phyloP scores from a whole-genome alignment of 495 filamentous ascomycete species.

The Penicilliopsis zonata region DNA sequence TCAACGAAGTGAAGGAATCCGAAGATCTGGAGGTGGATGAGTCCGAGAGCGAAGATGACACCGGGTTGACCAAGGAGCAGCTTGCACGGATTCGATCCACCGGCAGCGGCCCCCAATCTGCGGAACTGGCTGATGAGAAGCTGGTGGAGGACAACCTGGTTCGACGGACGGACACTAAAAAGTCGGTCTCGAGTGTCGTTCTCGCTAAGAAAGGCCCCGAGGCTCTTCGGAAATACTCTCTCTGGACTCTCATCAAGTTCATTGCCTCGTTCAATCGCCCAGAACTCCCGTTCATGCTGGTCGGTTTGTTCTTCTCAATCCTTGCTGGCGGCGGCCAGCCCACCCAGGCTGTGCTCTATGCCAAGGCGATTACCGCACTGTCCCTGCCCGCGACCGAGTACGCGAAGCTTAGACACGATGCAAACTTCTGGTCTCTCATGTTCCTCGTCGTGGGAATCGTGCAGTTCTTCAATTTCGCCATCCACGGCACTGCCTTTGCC shows the following conservation, averaged over 20 bases:
- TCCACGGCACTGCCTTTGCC: conserved; percentile 66
- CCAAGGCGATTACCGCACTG: conserved; percentile 67
- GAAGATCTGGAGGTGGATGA: conserved; percentile 24
- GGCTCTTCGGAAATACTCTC: conserved; percentile 43
- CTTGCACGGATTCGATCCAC: conserved; percentile 19
- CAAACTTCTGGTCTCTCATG: conserved; percentile 87
- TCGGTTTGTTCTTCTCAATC: conserved; percentile 65
- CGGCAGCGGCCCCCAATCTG: conserved; percentile 12
- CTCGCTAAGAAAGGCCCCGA: conserved; percentile 42
- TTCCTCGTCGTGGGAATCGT: conserved; percentile 85
- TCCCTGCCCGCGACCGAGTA: conserved; percentile 34
- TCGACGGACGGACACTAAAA: conserved; percentile 43
- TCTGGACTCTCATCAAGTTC: conserved; percentile 78
- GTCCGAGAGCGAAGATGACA: conserved; percentile 18
- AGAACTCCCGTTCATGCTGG: conserved; percentile 60
- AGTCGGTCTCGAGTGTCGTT: conserved; percentile 64
- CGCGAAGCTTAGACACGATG: conserved; percentile 46
- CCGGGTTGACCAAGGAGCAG: conserved; percentile 11
- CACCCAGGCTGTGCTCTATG: conserved; percentile 80
- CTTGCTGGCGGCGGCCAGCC: conserved; percentile 81
- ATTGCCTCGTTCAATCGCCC: conserved; percentile 70
- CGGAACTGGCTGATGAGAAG: conserved; percentile 12
- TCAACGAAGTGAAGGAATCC: conserved; percentile 53
- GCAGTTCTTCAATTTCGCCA: conserved; percentile 55
- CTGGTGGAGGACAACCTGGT: conserved; percentile 16